phyloP scores from a whole-genome alignment of 2,329 filamentous ascomycete genomes.

The Botrytis fragariae region DNA sequence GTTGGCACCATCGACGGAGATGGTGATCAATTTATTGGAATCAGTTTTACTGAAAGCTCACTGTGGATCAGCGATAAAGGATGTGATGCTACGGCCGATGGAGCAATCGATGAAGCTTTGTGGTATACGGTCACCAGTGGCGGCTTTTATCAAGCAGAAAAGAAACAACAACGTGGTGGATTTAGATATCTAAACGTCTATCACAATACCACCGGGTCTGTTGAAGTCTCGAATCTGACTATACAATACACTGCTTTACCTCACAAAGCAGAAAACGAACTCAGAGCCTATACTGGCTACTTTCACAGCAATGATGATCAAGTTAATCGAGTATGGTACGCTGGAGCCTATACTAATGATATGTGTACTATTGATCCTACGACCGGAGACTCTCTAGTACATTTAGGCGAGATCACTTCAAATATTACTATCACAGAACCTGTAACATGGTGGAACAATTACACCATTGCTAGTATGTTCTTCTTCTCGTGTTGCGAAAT shows the following conservation, averaged over 20 bases:
- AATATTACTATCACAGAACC: background rate
- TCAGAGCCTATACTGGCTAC: conserved; percentile 50
- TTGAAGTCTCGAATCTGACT: conserved; percentile 36
- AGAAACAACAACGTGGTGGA: conserved; percentile 47
- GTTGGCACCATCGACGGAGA: conserved; percentile 31
- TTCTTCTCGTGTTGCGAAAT: conserved; percentile 31
- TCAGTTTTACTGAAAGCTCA: conserved; percentile 43
- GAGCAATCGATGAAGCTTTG: conserved; percentile 47
- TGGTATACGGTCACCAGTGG: conserved; percentile 45
- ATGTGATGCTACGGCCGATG: conserved; percentile 47
- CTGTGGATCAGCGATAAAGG: conserved; percentile 49
- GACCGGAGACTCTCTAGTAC: conserved; percentile 32
- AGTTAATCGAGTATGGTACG: conserved; percentile 54
- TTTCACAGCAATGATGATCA: conserved; percentile 49
- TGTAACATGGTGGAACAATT: conserved; percentile 15
- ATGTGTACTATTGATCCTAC: conserved; percentile 32
- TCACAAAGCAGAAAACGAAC: conserved; percentile 35
- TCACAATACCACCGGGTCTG: conserved; percentile 33
- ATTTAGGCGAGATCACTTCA: background rate
- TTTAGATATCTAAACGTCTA: conserved; percentile 52
- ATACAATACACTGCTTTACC: conserved; percentile 43
- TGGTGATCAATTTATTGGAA: conserved; percentile 38
- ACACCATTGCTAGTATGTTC: conserved; percentile 11
- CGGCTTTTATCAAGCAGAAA: conserved; percentile 44
- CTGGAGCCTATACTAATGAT: conserved; percentile 44